Conservation (phyloP, 805 yeast genomes). For the Starmerella stellata region DNA sequence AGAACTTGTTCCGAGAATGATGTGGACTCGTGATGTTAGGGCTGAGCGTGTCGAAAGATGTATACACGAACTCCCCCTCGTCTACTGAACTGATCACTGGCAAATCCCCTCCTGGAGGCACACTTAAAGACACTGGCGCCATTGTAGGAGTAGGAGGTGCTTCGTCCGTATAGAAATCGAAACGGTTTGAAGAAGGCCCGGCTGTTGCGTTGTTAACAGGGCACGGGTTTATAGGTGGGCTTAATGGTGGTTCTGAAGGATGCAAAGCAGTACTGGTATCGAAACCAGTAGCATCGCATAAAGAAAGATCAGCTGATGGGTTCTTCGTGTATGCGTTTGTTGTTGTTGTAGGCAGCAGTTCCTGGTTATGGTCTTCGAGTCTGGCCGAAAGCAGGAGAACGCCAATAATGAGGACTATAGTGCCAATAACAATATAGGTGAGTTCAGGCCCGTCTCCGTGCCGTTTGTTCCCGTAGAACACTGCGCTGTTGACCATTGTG, state of each 20-base stretch:
- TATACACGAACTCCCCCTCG: constrained; percentile 10
- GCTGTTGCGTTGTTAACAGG: no score
- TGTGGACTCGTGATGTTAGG: constrained; percentile 16
- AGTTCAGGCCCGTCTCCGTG: constrained; percentile 24
- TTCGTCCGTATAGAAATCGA: background rate
- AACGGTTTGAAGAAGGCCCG: no score
- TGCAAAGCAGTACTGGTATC: no score
- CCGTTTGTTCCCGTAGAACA: constrained; percentile 37
- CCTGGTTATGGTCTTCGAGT: constrained; percentile 4
- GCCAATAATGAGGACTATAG: constrained; percentile 32
- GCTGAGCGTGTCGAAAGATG: constrained; percentile 19
- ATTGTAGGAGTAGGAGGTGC: no score
- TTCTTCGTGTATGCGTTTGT: background rate
- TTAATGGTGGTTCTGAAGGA: no score
- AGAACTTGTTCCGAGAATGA: constrained; percentile 11
- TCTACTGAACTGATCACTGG: background rate
- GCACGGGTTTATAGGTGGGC: no score
- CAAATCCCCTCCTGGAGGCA: background rate
- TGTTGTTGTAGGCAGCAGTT: background rate
- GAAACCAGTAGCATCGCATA: no score
- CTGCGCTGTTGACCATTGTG: constrained; percentile 47
- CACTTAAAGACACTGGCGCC: background rate
- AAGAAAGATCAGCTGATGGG: background rate
- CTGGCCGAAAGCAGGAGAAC: constrained; percentile 50
- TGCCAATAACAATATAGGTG: constrained; percentile 33